phyloP scores from a whole-genome alignment of 2,329 filamentous ascomycete genomes.

The Colletotrichum aenigma region DNA sequence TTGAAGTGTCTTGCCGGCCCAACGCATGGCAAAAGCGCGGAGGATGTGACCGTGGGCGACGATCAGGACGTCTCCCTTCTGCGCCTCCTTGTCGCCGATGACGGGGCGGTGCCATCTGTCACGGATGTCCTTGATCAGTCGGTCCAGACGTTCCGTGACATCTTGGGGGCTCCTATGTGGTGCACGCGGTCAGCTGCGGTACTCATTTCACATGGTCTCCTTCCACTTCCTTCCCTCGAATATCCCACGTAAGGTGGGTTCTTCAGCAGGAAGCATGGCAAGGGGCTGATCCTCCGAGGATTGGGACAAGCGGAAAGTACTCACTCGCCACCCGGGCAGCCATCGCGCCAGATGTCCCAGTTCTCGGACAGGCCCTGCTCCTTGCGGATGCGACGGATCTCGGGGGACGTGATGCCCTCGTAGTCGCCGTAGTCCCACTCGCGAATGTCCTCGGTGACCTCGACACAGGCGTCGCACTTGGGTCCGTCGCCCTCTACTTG shows the following conservation, averaged over 20 bases:
- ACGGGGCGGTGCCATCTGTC: conserved; percentile 65
- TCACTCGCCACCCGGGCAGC: conserved; percentile 84
- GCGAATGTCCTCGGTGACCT: conserved; percentile 74
- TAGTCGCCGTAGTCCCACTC: conserved; percentile 92
- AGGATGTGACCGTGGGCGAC: conserved; percentile 93
- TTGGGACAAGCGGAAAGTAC: conserved; percentile 31
- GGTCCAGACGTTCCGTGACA: conserved; percentile 74
- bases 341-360: conserved; percentile 93
- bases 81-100: conserved; percentile 50
- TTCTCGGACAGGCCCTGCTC: conserved; percentile 59
- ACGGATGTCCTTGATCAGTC: conserved; percentile 76
- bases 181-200: background rate
- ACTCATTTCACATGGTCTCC: background rate
- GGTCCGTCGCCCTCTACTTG: conserved; percentile 34
- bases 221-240: background rate
- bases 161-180: conserved; percentile 69
- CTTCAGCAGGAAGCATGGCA: background rate
- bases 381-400: conserved; percentile 66
- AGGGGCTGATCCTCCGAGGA: background rate
- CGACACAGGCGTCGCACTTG: conserved; percentile 63
- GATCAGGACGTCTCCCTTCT: conserved; percentile 52
- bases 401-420: conserved; percentile 75
- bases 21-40: conserved; percentile 85
- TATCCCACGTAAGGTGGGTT: background rate
- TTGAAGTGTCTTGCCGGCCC: conserved; percentile 75